phyloP scores from a whole-genome alignment of 345 rosid species.

The Lepidium didymum region DNA sequence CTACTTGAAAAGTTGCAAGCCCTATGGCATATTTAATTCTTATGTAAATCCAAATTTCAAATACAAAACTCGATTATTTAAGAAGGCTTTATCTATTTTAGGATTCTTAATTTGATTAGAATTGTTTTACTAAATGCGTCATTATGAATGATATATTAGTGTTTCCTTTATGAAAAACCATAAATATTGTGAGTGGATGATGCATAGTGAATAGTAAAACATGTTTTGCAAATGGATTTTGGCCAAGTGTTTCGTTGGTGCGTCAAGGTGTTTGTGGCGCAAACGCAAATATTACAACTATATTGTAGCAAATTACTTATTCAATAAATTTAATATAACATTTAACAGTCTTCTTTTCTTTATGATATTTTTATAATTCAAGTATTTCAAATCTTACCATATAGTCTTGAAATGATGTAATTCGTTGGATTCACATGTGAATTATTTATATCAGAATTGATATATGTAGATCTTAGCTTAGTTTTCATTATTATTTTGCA shows the following conservation, averaged over 20 bases:
- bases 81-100: background rate
- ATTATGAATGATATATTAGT: background rate
- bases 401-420: too few relatives aligned
- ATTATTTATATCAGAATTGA: too few relatives aligned
- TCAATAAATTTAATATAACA: background rate
- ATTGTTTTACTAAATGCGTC: background rate
- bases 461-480: too few relatives aligned
- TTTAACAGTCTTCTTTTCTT: background rate
- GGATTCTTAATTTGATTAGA: background rate
- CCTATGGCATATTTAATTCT: too few relatives aligned
- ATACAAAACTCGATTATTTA: too few relatives aligned
- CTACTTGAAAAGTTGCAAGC: too few relatives aligned
- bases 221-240: constrained; percentile 2
- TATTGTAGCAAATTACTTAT: background rate
- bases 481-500: too few relatives aligned
- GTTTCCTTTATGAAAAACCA: background rate
- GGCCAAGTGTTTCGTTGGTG: background rate
- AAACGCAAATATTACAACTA: background rate
- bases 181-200: background rate
- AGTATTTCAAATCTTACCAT: too few relatives aligned
- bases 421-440: too few relatives aligned
- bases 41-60: too few relatives aligned
- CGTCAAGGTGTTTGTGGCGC: background rate
- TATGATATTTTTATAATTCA: too few relatives aligned
- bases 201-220: constrained; percentile 1